phyloP scores from a whole-genome alignment of 2,329 filamentous ascomycete genomes.

The Pezicula carpinea region DNA sequence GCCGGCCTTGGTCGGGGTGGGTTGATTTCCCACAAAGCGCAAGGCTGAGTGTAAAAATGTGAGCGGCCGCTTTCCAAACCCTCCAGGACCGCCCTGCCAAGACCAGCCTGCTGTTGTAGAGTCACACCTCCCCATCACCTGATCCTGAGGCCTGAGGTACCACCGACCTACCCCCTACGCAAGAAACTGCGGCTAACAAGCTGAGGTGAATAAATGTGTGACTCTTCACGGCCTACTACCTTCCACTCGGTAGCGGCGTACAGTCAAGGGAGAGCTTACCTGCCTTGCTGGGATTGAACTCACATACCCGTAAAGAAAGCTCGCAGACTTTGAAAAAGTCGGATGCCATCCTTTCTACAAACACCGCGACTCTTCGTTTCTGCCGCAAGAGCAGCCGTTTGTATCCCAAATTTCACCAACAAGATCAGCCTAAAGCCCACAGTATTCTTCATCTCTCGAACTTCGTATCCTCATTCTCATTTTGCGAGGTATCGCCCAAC shows the following conservation, averaged over 20 bases:
- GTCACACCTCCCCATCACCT: too few species aligned
- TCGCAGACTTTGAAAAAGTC: neutral
- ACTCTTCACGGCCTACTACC: too few species aligned
- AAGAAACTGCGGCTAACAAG: too few species aligned
- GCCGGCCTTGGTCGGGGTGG: too few species aligned
- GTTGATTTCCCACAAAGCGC: too few species aligned
- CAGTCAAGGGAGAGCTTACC: neutral
- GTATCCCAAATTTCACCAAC: neutral
- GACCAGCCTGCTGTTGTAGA: too few species aligned
- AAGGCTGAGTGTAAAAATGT: too few species aligned
- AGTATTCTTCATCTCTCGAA: neutral
- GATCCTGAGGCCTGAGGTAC: too few species aligned
- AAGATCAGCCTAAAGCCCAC: neutral
- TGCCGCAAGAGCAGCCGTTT: neutral
- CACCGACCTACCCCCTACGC: too few species aligned
- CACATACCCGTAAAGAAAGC: neutral
- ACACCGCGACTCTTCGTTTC: neutral
- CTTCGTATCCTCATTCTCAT: slow-evolving; percentile 3
- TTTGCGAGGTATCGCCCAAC: slow-evolving; percentile 15
- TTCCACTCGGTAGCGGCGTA: neutral
- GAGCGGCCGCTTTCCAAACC: too few species aligned
- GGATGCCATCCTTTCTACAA: neutral
- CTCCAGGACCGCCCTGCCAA: too few species aligned
- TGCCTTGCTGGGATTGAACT: neutral
- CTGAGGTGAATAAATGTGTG: too few species aligned